These are phyloP conservation scores for Tylopilus plumbeoviolaceoides DNA, from an alignment of 768 basidiomycete species.

Conservation along the genomic window DNA sequence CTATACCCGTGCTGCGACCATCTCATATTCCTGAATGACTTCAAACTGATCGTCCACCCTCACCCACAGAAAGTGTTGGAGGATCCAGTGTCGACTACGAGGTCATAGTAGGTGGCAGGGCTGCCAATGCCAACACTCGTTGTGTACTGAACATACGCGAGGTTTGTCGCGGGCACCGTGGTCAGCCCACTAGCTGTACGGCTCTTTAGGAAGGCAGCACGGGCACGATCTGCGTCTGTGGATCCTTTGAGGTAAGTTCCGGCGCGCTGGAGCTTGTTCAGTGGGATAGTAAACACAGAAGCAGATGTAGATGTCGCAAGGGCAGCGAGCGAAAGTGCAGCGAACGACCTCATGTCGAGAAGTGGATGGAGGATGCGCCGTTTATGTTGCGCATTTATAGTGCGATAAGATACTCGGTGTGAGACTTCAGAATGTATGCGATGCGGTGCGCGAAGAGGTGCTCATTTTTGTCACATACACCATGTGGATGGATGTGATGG, in stretches of 20 bases:
- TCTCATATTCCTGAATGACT: neutral
- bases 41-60: conserved; percentile 1
- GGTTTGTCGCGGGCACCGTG: conserved; percentile 14
- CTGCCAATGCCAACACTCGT: conserved; percentile 23
- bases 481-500: neutral
- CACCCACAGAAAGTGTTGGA: conserved; percentile 30
- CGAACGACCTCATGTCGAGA: conserved; percentile 12
- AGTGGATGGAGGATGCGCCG: neutral
- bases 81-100: conserved; percentile 31
- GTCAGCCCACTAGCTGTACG: conserved; percentile 1
- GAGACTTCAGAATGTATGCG: neutral
- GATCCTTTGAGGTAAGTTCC: conserved; percentile 17
- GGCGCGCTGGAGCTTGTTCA: conserved; percentile 11
- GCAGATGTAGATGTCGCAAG: conserved; percentile 2
- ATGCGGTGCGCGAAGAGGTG: neutral
- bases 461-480: too few species aligned
- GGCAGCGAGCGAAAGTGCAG: conserved; percentile 1
- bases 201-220: conserved; percentile 10
- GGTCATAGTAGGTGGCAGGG: conserved; percentile 26
- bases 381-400: neutral
- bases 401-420: neutral
- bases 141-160: conserved; percentile 17
- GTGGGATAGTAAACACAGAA: conserved; percentile 1
- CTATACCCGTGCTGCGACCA: conserved; percentile 16
- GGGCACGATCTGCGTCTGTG: conserved; percentile 16